These are phyloP conservation scores for Arthrobotrys sphaeroides DNA, from an alignment of 2,329 filamentous ascomycete genomes.

Conservation along the genomic window DNA sequence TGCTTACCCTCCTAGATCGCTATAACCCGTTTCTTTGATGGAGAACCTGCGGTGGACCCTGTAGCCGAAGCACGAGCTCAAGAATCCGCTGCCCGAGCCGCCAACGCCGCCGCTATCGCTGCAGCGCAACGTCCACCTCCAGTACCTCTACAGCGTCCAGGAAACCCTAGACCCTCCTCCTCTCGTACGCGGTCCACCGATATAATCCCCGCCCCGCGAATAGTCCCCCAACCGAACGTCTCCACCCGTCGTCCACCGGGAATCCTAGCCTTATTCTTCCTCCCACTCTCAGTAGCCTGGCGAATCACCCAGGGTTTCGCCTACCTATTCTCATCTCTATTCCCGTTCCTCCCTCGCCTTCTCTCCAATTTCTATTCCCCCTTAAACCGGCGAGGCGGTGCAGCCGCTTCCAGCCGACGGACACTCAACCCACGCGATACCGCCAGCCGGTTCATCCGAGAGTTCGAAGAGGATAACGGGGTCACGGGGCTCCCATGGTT, in stretches of 20 bases:
- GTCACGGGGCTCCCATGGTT: conserved; percentile 75
- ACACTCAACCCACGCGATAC: conserved; percentile 86
- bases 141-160: conserved; percentile 32
- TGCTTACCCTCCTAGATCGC: conserved; percentile 83
- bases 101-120: conserved; percentile 65
- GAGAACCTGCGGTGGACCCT: conserved; percentile 79
- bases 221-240: conserved; percentile 78
- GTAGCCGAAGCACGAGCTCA: conserved; percentile 78
- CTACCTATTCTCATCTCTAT: conserved; percentile 74
- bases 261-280: conserved; percentile 78
- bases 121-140: conserved; percentile 59
- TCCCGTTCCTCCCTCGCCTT: conserved; percentile 79
- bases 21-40: conserved; percentile 97
- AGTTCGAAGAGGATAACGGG: conserved; percentile 95
- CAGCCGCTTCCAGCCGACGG: conserved; percentile 68
- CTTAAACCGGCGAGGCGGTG: conserved; percentile 29
- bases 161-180: conserved; percentile 57
- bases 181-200: conserved; percentile 59
- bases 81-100: conserved; percentile 60
- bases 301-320: conserved; percentile 75
- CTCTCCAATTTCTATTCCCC: conserved; percentile 62
- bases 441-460: conserved; percentile 84
- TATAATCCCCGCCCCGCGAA: conserved; percentile 78
- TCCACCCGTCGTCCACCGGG: conserved; percentile 76
- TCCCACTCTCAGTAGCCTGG: conserved; percentile 82